Conservation (phyloP, 1,139 yeast genomes). For the Pichiaceae sp. region DNA sequence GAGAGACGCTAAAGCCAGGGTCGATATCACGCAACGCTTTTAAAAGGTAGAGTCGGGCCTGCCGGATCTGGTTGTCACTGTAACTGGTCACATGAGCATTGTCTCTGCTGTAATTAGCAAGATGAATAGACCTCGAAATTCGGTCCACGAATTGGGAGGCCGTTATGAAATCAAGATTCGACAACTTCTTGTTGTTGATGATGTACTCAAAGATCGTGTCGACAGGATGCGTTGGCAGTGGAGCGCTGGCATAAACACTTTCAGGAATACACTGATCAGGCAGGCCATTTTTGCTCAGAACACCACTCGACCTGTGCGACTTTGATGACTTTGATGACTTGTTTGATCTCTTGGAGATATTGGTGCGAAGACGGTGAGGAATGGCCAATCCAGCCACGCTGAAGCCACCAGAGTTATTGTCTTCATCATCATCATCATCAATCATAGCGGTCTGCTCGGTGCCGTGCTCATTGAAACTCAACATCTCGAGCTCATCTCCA, state of each 20-base stretch:
- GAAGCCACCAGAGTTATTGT: background rate
- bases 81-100: slow-evolving; percentile 9
- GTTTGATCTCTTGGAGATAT: no score
- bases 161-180: slow-evolving; percentile 13
- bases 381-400: background rate
- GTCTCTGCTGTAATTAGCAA: slow-evolving; percentile 17
- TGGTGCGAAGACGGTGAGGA: background rate
- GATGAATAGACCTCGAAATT: slow-evolving; percentile 11
- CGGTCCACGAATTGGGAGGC: slow-evolving; percentile 10
- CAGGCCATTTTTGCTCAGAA: background rate
- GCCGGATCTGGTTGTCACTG: slow-evolving; percentile 1
- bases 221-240: slow-evolving; percentile 14
- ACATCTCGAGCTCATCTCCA: background rate
- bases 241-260: slow-evolving; percentile 4
- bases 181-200: slow-evolving; percentile 10
- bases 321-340: background rate
- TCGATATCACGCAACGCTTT: slow-evolving; percentile 10
- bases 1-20: slow-evolving; percentile 9
- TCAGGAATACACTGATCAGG: background rate
- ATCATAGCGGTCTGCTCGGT: background rate
- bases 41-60: slow-evolving; percentile 4
- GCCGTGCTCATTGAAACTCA: background rate
- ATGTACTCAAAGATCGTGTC: slow-evolving; percentile 15
- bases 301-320: background rate
- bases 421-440: background rate